Base-by-base conservation (phyloP, 2,329 filamentous ascomycete species). In the Aspergillus pseudoglaucus region DNA sequence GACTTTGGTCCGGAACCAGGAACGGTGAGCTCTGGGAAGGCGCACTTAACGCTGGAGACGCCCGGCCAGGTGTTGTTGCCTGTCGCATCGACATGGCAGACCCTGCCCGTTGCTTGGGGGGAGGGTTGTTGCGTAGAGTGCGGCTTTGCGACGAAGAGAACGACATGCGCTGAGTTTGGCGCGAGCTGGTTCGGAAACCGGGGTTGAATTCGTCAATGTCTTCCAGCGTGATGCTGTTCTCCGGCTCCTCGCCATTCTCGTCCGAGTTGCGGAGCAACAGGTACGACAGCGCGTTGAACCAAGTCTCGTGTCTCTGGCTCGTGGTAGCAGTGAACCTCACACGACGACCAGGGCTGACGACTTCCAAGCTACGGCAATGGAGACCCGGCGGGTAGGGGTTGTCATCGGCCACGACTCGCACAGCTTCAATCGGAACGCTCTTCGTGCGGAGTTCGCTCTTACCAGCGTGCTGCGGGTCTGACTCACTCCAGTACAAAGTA, bases 241-340 rank as follows among this genome's bases (percentile, higher is more conserved):
- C 63, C 35, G 71, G 67, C 40, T 79, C 78, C 33, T 85, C 84
- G 17, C 79, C 68, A 42, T 75, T 73, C 14, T 77, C 68, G 22
- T 70, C 74, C 27, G 82, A 77, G 22, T 84, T 90, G 41, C 90
- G 84, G 25, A 95, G 78, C 32, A 97, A 78, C 12, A 98, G 79
- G 65, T 98, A 98, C 1, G 89, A 95, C 47, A 98, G 77, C 0
- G 93, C 90, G 62, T 97, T 97, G 77, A 93, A 95, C 93, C 93
- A 98, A 1, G 90, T 97, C 73, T 98, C 93, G 63, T 98, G 93
- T 51, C 93, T 81, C 65, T 96, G 90, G 33, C 89, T 87, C 3
- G 93, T 98, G 2, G 88, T 84, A 53, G 91, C 94, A 1, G 93
- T 98, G 57, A 98, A 95, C 68, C 95, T 91, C 70, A 98, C 82